These are phyloP conservation scores for Phytophthora ohioensis DNA, from an alignment of 352 stramenopile genomes.

Conservation along the genomic window DNA sequence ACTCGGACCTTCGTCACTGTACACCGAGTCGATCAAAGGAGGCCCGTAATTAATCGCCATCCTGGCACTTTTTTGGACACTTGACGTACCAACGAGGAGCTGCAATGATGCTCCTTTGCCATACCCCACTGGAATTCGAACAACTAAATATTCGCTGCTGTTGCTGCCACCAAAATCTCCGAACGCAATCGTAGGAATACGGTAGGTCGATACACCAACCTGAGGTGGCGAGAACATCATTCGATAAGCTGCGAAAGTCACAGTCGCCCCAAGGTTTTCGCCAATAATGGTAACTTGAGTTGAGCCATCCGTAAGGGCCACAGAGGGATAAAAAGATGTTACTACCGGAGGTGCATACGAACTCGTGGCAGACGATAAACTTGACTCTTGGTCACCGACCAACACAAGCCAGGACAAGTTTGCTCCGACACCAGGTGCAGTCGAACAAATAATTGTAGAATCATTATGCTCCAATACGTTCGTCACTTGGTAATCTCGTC, in stretches of 20 bases:
- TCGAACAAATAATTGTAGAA: constrained; percentile 62
- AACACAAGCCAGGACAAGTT: constrained; percentile 63
- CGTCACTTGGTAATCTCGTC: constrained; percentile 57
- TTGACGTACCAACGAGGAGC: constrained; percentile 48
- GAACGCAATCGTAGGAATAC: constrained; percentile 52
- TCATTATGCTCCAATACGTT: constrained; percentile 61
- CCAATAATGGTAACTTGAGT: constrained; percentile 60
- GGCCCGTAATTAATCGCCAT: constrained; percentile 48
- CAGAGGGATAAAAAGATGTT: constrained; percentile 21
- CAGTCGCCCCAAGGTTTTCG: constrained; percentile 56
- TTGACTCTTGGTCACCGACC: constrained; percentile 64
- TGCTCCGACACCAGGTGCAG: constrained; percentile 55
- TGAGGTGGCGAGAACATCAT: constrained; percentile 60
- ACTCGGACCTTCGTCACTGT: constrained; percentile 67
- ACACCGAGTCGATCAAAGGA: constrained; percentile 62
- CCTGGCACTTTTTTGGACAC: constrained; percentile 47
- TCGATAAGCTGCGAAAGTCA: constrained; percentile 47
- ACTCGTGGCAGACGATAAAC: constrained; percentile 43
- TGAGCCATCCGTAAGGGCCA: constrained; percentile 55
- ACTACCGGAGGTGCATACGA: constrained; percentile 62
- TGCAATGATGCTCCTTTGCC: constrained; percentile 46
- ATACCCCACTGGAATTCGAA: constrained; percentile 54
- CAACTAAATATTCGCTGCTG: constrained; percentile 48
- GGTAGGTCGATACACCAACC: constrained; percentile 37
- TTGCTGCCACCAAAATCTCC: constrained; percentile 39